Evolutionary conservation across 306 rosid genomes (phyloP), one percentile per base, ranked within the genome.

Genomic region (Vigna angularis): DNA sequence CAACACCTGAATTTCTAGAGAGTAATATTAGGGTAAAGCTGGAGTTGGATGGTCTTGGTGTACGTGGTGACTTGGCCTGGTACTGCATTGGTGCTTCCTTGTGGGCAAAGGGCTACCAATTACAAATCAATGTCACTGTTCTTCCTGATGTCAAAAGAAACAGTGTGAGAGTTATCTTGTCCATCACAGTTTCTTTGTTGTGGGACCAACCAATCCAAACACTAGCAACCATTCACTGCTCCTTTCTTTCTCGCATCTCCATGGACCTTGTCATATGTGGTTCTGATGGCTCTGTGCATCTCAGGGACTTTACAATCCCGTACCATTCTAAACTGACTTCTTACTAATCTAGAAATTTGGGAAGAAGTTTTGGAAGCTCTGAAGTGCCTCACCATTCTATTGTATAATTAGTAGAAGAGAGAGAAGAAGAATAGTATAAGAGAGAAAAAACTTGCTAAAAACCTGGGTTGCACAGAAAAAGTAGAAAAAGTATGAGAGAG

Each of bases 41-140:
- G 38, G 93, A 91, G 61, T 69, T 91, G 67, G 91, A 93, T 73
- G 85, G 79, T 32, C 91, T 93, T 11, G 98, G 98, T 66, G 97
- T 85, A 4, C 85, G 91, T 56, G 93, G 98, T 63, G 91, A 68
- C 91, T 13, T 82, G 16, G 97, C 77, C 9, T 93, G 98, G 98
- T 91, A 93, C 85, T 89, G 93, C 82, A 86, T 93, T 32, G 87
- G 87, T 71, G 97, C 93, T 68, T 69, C 82, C 82, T 76, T 93
- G 81, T 93, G 93, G 96, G 95, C 93, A 20, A 91, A 79, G 70
- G 75, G 78, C 82, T 88, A 89, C 69, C 78, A 87, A 61, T 79
- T 89, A 6, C 98, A 97, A 9, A 68, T 85, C 34, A 42, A 82
- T 9, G 86, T 88, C 42, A 80, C 78, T 1, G 90, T 95, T 3